Conservation (phyloP, 257 asterid species). For the Gardenia jasminoides region DNA sequence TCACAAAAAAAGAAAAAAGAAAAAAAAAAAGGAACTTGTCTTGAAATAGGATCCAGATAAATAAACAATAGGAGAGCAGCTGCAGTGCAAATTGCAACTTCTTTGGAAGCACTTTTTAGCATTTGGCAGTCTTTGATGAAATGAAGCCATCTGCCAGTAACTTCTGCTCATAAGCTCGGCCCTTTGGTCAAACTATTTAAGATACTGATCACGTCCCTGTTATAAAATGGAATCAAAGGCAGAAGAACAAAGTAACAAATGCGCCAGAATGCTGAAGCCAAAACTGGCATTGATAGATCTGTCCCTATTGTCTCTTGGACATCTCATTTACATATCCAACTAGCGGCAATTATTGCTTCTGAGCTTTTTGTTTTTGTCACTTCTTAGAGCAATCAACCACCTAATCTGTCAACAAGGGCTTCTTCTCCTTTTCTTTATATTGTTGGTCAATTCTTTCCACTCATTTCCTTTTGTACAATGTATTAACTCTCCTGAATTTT, state of each 20-base stretch:
- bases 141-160: not conserved
- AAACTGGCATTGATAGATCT: not conserved
- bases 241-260: not conserved
- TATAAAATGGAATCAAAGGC: not conserved
- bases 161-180: not conserved
- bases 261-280: not conserved
- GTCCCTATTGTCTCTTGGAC: not conserved
- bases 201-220: not conserved
- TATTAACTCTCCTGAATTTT: not conserved
- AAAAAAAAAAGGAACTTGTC: too few relatives aligned
- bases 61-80: not conserved
- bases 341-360: not conserved
- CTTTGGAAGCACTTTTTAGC: not conserved
- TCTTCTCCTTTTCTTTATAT: not conserved
- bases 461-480: not conserved
- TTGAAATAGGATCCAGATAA: not conserved
- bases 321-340: not conserved
- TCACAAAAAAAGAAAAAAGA: too few relatives aligned
- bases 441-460: not conserved
- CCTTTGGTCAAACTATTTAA: not conserved
- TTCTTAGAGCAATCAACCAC: not conserved
- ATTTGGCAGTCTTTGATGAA: not conserved
- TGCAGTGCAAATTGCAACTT: not conserved
- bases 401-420: not conserved
- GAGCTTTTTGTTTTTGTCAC: not conserved